Conservation (phyloP, 305 asterid genomes). For the Fraxinus baroniana region DNA sequence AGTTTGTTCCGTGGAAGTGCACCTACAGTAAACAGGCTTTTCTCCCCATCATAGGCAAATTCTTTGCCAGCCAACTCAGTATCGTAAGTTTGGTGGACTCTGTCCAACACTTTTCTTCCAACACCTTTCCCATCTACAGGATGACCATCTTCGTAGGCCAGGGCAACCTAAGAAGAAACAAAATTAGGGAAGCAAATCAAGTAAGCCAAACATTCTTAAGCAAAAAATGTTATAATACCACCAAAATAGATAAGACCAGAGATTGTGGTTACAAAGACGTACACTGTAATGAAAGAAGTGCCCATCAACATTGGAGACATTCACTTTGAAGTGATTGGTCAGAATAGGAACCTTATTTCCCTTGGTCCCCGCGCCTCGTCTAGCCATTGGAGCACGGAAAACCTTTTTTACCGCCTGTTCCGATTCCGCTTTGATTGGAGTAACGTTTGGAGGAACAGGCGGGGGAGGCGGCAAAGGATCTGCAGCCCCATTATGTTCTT, state of each 20-base stretch:
- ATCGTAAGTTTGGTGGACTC: conserved; percentile 39
- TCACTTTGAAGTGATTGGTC: conserved; percentile 78
- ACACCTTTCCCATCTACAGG: conserved; percentile 37
- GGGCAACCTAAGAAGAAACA: conserved; percentile 32
- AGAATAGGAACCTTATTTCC: conserved; percentile 63
- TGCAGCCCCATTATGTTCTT: conserved; percentile 40
- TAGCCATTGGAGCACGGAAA: conserved; percentile 56
- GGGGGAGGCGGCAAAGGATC: conserved; percentile 65
- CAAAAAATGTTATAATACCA: not conserved
- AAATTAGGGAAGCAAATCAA: not conserved
- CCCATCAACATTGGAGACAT: conserved; percentile 53
- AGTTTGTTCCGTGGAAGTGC: conserved; percentile 43
- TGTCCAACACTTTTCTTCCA: conserved; percentile 46
- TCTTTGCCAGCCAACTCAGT: conserved; percentile 41
- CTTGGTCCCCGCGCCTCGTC: conserved; percentile 64
- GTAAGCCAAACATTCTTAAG: not conserved
- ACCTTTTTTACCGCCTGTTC: conserved; percentile 41
- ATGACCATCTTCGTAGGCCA: conserved; percentile 48
- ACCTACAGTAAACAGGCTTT: conserved; percentile 48
- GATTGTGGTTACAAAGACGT: conserved; percentile 25
- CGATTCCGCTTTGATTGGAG: conserved; percentile 35
- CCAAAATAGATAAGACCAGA: not conserved
- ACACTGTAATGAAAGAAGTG: conserved; percentile 79
- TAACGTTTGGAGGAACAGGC: conserved; percentile 48
- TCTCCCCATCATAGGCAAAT: conserved; percentile 50